Conservation (phyloP, 495 filamentous ascomycete species). For the Amphirosellinia nigrospora region DNA sequence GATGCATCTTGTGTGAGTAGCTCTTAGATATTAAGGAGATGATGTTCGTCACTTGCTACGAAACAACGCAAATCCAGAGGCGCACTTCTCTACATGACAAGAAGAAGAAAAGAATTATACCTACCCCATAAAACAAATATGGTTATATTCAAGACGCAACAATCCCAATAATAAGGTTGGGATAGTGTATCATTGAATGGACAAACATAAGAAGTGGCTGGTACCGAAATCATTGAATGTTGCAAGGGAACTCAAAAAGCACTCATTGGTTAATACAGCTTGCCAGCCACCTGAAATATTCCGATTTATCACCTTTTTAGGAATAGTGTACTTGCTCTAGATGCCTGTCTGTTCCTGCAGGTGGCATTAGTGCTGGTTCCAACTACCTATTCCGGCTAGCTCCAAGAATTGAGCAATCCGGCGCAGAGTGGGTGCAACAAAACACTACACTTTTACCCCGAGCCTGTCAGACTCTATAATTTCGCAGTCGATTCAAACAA, state of each 20-base stretch:
- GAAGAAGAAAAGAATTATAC: constrained; percentile 16
- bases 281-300: constrained; percentile 10
- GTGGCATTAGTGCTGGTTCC: constrained; percentile 21
- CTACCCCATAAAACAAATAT: constrained; percentile 22
- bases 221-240: neutral
- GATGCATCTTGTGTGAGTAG: constrained; percentile 34
- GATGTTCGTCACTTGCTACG: constrained; percentile 29
- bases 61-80: neutral
- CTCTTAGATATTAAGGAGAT: constrained; percentile 27
- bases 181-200: constrained; percentile 17
- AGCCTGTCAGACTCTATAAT: no score
- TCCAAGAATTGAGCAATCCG: no score
- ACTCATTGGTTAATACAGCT: neutral
- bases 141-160: constrained; percentile 33
- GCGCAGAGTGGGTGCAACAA: no score
- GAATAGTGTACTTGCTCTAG: neutral
- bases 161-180: constrained; percentile 41
- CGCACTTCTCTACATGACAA: constrained; percentile 30
- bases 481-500: no score
- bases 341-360: constrained; percentile 28
- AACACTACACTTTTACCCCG: no score
- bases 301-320: neutral
- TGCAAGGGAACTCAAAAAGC: neutral
- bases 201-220: neutral
- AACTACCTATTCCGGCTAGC: neutral